Base-by-base conservation (phyloP, 1,284 basidiomycete species). In the Marasmius sp. region DNA sequence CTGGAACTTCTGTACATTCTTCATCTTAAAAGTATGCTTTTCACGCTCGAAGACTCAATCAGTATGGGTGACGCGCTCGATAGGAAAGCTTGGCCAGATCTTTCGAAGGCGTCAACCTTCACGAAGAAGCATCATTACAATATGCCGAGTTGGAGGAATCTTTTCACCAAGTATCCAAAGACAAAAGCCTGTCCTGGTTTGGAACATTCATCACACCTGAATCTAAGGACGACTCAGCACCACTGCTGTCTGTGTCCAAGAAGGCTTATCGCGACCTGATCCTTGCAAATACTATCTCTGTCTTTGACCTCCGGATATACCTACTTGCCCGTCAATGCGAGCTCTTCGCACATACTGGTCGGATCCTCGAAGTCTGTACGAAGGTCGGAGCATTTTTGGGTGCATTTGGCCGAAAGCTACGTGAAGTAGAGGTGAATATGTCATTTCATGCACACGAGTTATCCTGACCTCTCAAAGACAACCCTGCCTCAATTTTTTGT, bases 1-100 rank as follows among this genome's bases (percentile, higher is more conserved):
- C 2, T 98, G 96, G 96, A 96, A 97, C 72, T 98, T 97, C 71
- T 95, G 94, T 73, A 95, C 92, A 0, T 98, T 96, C 81, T 97
- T 98, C 74, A 87, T 95, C 41, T 79, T 96, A 34, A 98, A 98
- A 86, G 95, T 94, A 68, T 60, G 70, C 57, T 1, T n/a, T 41
- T 11, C 14, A 27, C 27, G 9, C 14, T 34, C 38, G 41, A 11
- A 22, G 43, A 38, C 43, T 48, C 48, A 39, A 12, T 14, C 55
- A 56, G 33, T 38, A 18, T 36, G 16, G 34, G 39, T 18, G 37
- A 45, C 33, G 64, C 54, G 63, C 57, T 63, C 59, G 16, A 52
- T 72, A 98, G 94, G 97, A 98, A 87, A 95, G 91, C 61, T 81
- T 99, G 16, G 95, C 97, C 1, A 86, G 85, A 62, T 97, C 95